phyloP scores from a whole-genome alignment of 176 grass and related monocot species.

The Carex pumila region DNA sequence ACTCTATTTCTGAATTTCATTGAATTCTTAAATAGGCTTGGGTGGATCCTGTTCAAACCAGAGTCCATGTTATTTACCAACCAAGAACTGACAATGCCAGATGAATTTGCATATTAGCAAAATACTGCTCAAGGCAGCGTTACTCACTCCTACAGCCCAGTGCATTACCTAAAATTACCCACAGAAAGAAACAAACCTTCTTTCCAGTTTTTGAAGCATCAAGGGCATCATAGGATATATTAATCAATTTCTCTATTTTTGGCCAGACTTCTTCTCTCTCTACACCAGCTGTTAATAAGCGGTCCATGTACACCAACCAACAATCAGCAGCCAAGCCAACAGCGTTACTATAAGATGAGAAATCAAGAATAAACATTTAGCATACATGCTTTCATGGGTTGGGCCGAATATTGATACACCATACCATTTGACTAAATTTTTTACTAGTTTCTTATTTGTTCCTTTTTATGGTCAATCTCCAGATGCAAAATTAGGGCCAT shows the following conservation, averaged over 20 bases:
- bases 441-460: neutral
- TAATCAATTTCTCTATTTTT: constrained; percentile 48
- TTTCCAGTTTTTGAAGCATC: constrained; percentile 57
- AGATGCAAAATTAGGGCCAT: neutral
- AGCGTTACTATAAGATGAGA: neutral
- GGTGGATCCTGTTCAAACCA: neutral
- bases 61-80: neutral
- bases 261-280: constrained; percentile 11
- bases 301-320: constrained; percentile 69
- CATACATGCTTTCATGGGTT: neutral
- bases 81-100: neutral
- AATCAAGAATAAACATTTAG: neutral
- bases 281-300: constrained; percentile 41
- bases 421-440: neutral
- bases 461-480: neutral
- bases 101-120: neutral
- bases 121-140: neutral
- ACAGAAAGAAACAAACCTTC: constrained; percentile 34
- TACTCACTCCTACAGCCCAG: neutral
- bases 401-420: neutral
- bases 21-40: neutral
- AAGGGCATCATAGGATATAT: constrained; percentile 74
- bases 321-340: constrained; percentile 36
- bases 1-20: neutral
- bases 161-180: neutral